These are phyloP conservation scores for Phytophthora fragariae DNA, from an alignment of 352 stramenopile genomes.

Conservation along the genomic window DNA sequence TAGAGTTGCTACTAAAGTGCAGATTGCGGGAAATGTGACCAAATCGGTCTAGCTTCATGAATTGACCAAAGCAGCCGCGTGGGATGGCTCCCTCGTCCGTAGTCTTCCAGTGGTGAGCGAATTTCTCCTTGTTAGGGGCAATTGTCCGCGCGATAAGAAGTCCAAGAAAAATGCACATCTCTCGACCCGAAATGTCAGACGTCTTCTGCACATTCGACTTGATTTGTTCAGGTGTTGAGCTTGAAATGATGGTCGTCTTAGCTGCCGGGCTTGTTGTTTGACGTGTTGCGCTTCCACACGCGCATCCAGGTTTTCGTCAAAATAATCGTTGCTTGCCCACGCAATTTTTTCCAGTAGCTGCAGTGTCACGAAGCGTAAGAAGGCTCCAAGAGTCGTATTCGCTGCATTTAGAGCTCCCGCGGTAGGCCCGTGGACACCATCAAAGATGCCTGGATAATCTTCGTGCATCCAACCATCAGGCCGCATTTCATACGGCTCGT, in stretches of 20 bases:
- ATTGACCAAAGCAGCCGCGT: not conserved
- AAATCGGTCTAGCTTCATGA: constrained; percentile 17
- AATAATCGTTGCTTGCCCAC: constrained; percentile 10
- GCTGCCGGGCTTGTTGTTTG: not conserved
- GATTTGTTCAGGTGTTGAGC: not conserved
- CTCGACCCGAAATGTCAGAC: constrained; percentile 3
- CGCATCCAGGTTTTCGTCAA: constrained; percentile 7
- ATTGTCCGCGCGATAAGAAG: constrained; percentile 8
- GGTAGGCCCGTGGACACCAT: constrained; percentile 9
- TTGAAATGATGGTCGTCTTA: constrained; percentile 1
- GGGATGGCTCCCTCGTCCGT: constrained; percentile 9
- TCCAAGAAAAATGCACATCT: constrained; percentile 11
- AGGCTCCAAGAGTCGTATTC: not conserved
- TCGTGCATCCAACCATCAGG: not conserved
- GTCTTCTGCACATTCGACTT: not conserved
- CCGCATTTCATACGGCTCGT: constrained; percentile 10
- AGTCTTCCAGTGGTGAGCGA: constrained; percentile 16
- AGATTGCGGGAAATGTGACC: constrained; percentile 17
- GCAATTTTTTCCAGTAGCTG: constrained; percentile 2
- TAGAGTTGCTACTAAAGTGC: constrained; percentile 20
- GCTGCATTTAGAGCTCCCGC: not conserved
- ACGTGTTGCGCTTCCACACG: constrained; percentile 7
- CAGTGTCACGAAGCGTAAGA: not conserved
- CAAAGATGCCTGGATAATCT: constrained; percentile 10
- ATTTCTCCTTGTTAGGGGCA: not conserved